Evolutionary conservation across 306 rosid genomes (phyloP).

Genomic region (Purshia tridentata): DNA sequence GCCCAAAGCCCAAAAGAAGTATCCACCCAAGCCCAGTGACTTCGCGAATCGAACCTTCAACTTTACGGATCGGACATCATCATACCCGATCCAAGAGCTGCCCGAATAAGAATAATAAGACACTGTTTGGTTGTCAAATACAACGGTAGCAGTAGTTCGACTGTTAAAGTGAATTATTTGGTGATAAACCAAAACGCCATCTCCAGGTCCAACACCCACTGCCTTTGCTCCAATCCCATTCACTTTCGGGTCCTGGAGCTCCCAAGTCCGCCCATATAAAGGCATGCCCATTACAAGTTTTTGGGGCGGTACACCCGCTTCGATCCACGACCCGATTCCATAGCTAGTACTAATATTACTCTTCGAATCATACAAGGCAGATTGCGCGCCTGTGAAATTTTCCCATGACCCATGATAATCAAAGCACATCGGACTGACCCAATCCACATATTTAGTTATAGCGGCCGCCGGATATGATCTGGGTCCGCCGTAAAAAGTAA

Average conservation of each 20-base stretch:
- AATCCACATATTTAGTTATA: conserved; percentile 46
- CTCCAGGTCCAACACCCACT: conserved; percentile 48
- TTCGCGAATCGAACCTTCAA: conserved; percentile 50
- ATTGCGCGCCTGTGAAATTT: conserved; percentile 48
- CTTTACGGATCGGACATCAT: conserved; percentile 47
- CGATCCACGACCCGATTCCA: conserved; percentile 70
- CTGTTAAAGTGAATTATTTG: conserved; percentile 43
- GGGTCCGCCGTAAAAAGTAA: conserved; percentile 26
- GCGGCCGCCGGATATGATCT: conserved; percentile 53
- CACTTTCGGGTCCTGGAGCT: conserved; percentile 34
- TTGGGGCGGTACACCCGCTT: conserved; percentile 42
- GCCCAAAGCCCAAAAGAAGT: conserved; percentile 82
- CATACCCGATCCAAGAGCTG: conserved; percentile 73
- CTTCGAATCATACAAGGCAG: conserved; percentile 47
- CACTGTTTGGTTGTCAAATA: conserved; percentile 45
- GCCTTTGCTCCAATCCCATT: conserved; percentile 51
- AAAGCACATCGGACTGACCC: conserved; percentile 76
- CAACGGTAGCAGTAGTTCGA: conserved; percentile 33
- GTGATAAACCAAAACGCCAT: conserved; percentile 47
- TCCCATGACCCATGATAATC: conserved; percentile 74
- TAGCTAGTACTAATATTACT: conserved; percentile 46
- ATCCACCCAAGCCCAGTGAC: conserved; percentile 56
- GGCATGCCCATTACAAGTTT: conserved; percentile 76
- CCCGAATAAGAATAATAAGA: conserved; percentile 58
- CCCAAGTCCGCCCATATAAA: conserved; percentile 69